Evolutionary conservation across 2,329 filamentous ascomycete species (phyloP).

Genomic region (Cercospora nicotianae): DNA sequence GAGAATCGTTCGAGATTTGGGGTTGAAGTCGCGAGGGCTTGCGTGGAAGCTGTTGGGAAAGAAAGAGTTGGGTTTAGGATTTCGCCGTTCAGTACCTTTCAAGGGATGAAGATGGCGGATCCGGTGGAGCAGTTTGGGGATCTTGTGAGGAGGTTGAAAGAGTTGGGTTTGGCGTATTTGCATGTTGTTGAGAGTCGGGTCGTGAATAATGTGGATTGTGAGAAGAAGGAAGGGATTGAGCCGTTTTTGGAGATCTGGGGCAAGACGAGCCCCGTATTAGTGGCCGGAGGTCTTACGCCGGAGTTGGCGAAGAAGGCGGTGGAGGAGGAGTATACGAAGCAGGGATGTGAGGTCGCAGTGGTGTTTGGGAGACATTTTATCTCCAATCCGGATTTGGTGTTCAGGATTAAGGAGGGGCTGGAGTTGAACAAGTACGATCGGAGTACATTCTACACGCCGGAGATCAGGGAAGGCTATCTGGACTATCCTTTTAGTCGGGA

Average conservation of each 20-base stretch:
- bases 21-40: constrained; percentile 53
- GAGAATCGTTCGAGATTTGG: constrained; percentile 53
- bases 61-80: constrained; percentile 56
- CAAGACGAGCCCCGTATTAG: constrained; percentile 50
- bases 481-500: constrained; percentile 44
- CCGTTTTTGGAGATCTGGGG: constrained; percentile 44
- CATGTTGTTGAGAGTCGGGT: constrained; percentile 60
- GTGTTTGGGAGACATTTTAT: constrained; percentile 54
- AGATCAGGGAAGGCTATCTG: constrained; percentile 42
- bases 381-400: constrained; percentile 50
- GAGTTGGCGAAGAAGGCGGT: constrained; percentile 40
- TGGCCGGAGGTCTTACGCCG: constrained; percentile 49
- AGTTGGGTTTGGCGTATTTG: constrained; percentile 58
- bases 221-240: constrained; percentile 37
- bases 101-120: constrained; percentile 63
- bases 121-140: constrained; percentile 62
- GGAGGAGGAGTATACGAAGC: constrained; percentile 41
- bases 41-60: constrained; percentile 49
- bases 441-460: constrained; percentile 47
- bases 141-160: constrained; percentile 52
- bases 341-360: constrained; percentile 42
- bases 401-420: constrained; percentile 28
- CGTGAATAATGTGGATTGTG: constrained; percentile 44
- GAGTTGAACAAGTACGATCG: constrained; percentile 44
- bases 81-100: constrained; percentile 60